Conservation (phyloP, 2,329 filamentous ascomycete genomes). For the Fusarium sp. region DNA sequence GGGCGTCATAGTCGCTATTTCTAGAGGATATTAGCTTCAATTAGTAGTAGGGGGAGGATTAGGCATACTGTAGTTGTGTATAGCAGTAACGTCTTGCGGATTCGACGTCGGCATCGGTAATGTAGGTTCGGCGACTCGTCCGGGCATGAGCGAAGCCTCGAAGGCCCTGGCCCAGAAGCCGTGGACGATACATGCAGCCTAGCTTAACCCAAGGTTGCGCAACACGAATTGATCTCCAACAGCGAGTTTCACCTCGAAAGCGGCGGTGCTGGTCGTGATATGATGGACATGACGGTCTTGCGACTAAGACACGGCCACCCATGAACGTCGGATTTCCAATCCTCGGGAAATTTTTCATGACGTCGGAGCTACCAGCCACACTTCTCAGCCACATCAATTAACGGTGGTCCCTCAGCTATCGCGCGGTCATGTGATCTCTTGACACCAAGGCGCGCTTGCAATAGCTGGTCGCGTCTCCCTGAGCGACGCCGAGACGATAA, state of each 20-base stretch:
- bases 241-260: conserved; percentile 2
- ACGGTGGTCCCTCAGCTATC: conserved; percentile 16
- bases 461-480: conserved; percentile 51
- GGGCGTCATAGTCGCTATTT: conserved; percentile 87
- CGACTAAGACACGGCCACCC: conserved; percentile 37
- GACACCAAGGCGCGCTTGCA: conserved; percentile 49
- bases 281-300: conserved; percentile 21
- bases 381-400: conserved; percentile 24
- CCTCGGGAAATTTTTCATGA: conserved; percentile 42
- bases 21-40: conserved; percentile 54
- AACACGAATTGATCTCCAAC: background rate
- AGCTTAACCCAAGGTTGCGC: background rate
- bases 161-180: conserved; percentile 50
- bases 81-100: conserved; percentile 63
- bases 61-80: conserved; percentile 58
- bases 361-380: conserved; percentile 36
- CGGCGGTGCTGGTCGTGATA: conserved; percentile 14
- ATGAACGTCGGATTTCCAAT: conserved; percentile 41
- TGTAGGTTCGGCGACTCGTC: conserved; percentile 52
- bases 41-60: fast-evolving
- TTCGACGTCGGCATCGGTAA: conserved; percentile 60
- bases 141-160: conserved; percentile 46
- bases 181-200: conserved; percentile 52
- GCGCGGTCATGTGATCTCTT: conserved; percentile 53
- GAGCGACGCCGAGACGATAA: conserved; percentile 4